These are phyloP conservation scores for Paramyrothecium sp. DNA, from an alignment of 2,329 filamentous ascomycete genomes.

Conservation along the genomic window DNA sequence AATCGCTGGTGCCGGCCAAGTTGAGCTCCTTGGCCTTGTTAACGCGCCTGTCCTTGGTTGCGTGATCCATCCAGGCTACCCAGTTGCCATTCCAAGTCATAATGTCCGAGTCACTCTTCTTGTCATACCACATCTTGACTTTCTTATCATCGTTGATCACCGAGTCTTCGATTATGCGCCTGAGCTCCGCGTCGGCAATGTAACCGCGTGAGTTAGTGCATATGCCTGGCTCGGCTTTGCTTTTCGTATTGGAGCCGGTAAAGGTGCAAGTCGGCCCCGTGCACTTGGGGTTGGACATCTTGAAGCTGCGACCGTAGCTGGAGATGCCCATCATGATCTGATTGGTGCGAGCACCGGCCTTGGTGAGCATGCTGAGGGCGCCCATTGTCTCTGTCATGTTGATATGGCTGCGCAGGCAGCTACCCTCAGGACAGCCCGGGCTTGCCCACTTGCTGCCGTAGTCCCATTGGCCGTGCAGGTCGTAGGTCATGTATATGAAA, in stretches of 20 bases:
- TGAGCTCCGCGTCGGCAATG: not conserved
- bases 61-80: not conserved
- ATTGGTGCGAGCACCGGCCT: slow-evolving; percentile 19
- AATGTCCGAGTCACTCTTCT: not conserved
- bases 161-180: not conserved
- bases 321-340: slow-evolving; percentile 23
- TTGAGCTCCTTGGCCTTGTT: not conserved
- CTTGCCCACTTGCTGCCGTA: slow-evolving; percentile 15
- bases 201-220: not conserved
- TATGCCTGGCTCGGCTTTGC: not conserved
- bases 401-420: slow-evolving; percentile 3
- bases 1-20: not conserved
- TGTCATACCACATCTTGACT: not conserved
- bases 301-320: slow-evolving; percentile 25
- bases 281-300: slow-evolving; percentile 21
- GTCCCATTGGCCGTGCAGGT: slow-evolving; percentile 30
- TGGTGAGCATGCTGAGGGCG: slow-evolving; percentile 25
- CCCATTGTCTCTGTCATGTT: slow-evolving; percentile 23
- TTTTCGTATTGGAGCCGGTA: slow-evolving; percentile 7
- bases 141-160: not conserved
- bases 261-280: slow-evolving; percentile 15
- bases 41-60: not conserved
- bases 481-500: slow-evolving; percentile 36
- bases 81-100: not conserved
- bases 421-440: slow-evolving; percentile 17